phyloP scores from a whole-genome alignment of 2,329 filamentous ascomycete species.

The Colletotrichum australisinense region DNA sequence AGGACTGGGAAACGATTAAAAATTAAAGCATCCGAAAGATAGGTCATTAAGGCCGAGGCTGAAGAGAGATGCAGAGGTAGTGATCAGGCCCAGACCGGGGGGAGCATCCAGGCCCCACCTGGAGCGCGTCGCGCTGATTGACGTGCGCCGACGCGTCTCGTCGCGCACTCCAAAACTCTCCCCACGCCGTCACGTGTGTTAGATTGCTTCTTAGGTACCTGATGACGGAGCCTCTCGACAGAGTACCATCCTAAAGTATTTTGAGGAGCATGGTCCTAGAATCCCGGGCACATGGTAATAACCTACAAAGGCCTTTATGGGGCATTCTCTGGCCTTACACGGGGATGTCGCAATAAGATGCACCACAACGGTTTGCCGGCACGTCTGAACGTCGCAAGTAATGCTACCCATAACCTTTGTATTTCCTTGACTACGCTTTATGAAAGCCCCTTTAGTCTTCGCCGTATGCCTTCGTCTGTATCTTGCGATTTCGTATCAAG shows the following conservation, averaged over 20 bases:
- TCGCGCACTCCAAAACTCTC: not conserved
- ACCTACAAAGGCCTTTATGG: not conserved
- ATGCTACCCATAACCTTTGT: not conserved
- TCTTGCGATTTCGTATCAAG: constrained; percentile 20
- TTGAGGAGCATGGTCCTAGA: too few species aligned
- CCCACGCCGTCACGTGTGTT: constrained; percentile 2
- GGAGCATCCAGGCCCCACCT: not conserved
- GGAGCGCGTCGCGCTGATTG: constrained; percentile 1
- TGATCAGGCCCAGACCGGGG: not conserved
- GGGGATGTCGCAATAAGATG: not conserved
- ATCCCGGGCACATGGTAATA: too few species aligned
- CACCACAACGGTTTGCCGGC: too few species aligned
- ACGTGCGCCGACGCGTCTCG: constrained; percentile 2
- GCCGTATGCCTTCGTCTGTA: constrained; percentile 27
- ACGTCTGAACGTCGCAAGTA: not conserved
- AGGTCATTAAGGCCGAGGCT: not conserved
- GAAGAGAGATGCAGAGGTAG: not conserved
- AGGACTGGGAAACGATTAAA: not conserved
- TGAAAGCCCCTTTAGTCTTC: constrained; percentile 15
- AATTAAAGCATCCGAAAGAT: not conserved
- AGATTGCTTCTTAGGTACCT: too few species aligned
- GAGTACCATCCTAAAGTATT: too few species aligned
- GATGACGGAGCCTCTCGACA: not conserved
- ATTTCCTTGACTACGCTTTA: not conserved
- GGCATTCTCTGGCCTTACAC: not conserved